These are phyloP conservation scores for Babesia ovis DNA, from an alignment of 169 alveolate genomes.

Conservation along the genomic window DNA sequence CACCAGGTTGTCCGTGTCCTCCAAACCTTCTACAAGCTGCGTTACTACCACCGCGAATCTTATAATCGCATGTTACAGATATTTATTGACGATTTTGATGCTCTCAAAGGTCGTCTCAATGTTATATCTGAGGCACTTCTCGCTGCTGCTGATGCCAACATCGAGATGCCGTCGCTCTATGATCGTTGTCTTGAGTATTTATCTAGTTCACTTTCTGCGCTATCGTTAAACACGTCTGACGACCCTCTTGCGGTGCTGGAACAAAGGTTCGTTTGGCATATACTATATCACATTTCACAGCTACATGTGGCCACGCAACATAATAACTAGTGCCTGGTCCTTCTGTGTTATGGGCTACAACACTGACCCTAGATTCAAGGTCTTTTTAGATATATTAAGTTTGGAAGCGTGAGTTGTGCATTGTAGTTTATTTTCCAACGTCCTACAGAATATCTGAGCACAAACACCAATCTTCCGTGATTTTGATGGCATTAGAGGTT, in stretches of 20 bases:
- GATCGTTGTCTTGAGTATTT: conserved; percentile 33
- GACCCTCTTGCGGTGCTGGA: conserved; percentile 30
- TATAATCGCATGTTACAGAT: conserved; percentile 32
- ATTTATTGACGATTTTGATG: conserved; percentile 39
- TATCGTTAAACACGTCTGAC: conserved; percentile 10
- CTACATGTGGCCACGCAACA: conserved; percentile 65
- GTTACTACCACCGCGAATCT: conserved; percentile 57
- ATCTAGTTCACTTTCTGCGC: not conserved
- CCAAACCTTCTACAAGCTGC: conserved; percentile 65
- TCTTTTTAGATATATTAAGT: conserved; percentile 23
- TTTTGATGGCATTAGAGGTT: conserved; percentile 59
- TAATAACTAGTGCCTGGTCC: conserved; percentile 57
- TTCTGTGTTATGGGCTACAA: conserved; percentile 60
- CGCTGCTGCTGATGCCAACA: conserved; percentile 70
- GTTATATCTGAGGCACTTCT: conserved; percentile 53
- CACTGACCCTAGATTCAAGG: conserved; percentile 27
- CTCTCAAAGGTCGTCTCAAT: conserved; percentile 31
- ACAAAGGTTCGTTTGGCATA: not conserved
- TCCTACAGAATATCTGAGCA: conserved; percentile 6
- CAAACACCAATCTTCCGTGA: conserved; percentile 17
- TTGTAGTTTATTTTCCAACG: too few relatives aligned
- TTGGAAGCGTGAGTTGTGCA: conserved; percentile 22
- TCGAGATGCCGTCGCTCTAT: conserved; percentile 35
- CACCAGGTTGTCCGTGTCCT: conserved; percentile 50
- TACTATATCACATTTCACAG: not conserved